Evolutionary conservation across 495 filamentous ascomycete genomes (phyloP).

Genomic region (Glarea lozoyensis): DNA sequence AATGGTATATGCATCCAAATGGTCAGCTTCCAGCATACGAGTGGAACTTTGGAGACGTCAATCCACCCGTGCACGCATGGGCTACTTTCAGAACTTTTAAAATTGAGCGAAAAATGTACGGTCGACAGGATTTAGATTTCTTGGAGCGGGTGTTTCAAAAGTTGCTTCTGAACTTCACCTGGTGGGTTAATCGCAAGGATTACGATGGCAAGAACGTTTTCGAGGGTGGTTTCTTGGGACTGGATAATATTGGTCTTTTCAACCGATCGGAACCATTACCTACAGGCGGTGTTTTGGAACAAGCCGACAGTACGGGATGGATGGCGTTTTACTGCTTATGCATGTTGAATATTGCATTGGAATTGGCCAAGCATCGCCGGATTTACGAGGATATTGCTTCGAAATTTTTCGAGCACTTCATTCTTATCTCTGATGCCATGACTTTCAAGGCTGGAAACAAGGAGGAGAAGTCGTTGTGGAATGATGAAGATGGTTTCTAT

Average conservation of each 20-base stretch:
- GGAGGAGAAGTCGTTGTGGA: slow-evolving; percentile 84
- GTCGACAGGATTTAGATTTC: slow-evolving; percentile 88
- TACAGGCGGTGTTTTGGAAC: slow-evolving; percentile 86
- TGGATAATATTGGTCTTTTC: slow-evolving; percentile 96
- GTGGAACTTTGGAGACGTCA: slow-evolving; percentile 98
- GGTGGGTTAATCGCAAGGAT: slow-evolving; percentile 98
- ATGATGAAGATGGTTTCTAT: slow-evolving; percentile 92
- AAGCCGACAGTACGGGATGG: slow-evolving; percentile 96
- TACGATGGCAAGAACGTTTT: slow-evolving; percentile 91
- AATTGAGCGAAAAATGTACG: slow-evolving; percentile 95
- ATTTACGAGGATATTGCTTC: slow-evolving; percentile 97
- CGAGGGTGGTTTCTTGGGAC: slow-evolving; percentile 90
- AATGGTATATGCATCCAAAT: slow-evolving; percentile 99
- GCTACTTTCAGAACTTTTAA: slow-evolving; percentile 92
- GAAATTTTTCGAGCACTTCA: slow-evolving; percentile 98
- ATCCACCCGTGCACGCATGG: slow-evolving; percentile 96
- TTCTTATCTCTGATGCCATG: slow-evolving; percentile 97
- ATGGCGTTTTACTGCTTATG: slow-evolving; percentile 94
- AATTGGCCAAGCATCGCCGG: slow-evolving; percentile 89
- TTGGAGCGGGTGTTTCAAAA: slow-evolving; percentile 96
- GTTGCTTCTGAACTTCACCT: slow-evolving; percentile 90
- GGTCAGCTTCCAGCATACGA: slow-evolving; percentile 86
- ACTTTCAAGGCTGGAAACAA: slow-evolving; percentile 72
- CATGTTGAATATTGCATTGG: slow-evolving; percentile 94
- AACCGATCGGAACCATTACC: slow-evolving; percentile 96